Base-by-base conservation (phyloP, 2,329 filamentous ascomycete genomes). In the Aspergillus amoenus region DNA sequence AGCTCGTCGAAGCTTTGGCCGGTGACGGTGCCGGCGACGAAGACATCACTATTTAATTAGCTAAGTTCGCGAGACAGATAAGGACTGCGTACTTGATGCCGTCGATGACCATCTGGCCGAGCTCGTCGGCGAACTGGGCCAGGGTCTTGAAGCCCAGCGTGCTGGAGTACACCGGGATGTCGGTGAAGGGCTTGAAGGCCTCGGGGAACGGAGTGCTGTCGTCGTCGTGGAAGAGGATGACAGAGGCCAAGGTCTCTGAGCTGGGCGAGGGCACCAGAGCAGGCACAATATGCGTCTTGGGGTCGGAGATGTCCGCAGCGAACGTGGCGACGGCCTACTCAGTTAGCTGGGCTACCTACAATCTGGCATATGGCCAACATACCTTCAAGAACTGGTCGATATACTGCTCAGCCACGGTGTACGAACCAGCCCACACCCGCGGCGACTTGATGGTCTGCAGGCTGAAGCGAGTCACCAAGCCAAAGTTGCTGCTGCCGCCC, bases 401-500 rank as follows among this genome's bases (percentile, higher is more conserved):
- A 45, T 69, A 65, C 53, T 69, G 32, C 37, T 61, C 63, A 1
- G 63, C 43, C 1, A 71, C 65, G 2, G 61, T 65, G 32, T 68
- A 61, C 30, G 64, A 40, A n/a, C 73, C 73, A 13, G 68, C 72
- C 73, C 71, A 75, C 11, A 76, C 58, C 61, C 64, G 65, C 51
- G 50, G 52, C 5, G 67, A 73, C 60, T 52, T 53, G 51, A 69
- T 63, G 3, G 70, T 69, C 58, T 70, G 63, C 5, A 78, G 46
- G 48, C 76, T 73, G 49, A 78, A 77, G 3, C 72, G 66, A 1
- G 76, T 77, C 13, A 78, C 75, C 4, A 78, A 62, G 3, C 76
- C 76, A 50, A 78, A 78, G 61, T 78, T 78, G 55, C 66, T 73
- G 55, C 70, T 72, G n/a, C 76, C 76, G 3, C 76, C 76, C 59